Evolutionary conservation across 306 rosid genomes (phyloP).

Genomic region (Oemleria cerasiformis): DNA sequence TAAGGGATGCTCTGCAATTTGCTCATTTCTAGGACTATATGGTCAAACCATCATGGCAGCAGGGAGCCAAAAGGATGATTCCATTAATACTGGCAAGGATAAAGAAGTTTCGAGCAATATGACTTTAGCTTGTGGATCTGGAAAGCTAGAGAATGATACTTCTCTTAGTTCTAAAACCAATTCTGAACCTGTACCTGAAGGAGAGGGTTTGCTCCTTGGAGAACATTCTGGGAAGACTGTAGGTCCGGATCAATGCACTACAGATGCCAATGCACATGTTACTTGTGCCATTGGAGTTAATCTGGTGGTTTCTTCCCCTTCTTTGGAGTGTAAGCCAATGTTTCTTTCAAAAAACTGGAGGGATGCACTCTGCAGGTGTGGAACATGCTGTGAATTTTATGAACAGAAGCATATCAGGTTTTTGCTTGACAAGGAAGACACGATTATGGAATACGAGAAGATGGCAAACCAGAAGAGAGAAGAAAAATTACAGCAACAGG

Average conservation of each 20-base stretch:
- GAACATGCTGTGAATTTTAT: slow-evolving; percentile 51
- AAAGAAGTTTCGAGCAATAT: slow-evolving; percentile 53
- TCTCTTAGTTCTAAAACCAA: slow-evolving; percentile 30
- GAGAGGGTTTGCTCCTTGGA: slow-evolving; percentile 30
- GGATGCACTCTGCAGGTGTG: slow-evolving; percentile 77
- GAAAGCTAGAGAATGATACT: slow-evolving; percentile 31
- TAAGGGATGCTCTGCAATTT: slow-evolving; percentile 64
- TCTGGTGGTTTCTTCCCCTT: slow-evolving; percentile 39
- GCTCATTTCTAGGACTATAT: slow-evolving; percentile 67
- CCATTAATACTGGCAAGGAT: slow-evolving; percentile 43
- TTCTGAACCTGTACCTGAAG: slow-evolving; percentile 40
- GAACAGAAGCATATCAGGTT: slow-evolving; percentile 57
- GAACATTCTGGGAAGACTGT: slow-evolving; percentile 35
- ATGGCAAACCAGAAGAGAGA: slow-evolving; percentile 81
- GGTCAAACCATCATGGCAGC: slow-evolving; percentile 54
- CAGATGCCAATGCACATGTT: slow-evolving; percentile 27
- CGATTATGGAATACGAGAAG: slow-evolving; percentile 85
- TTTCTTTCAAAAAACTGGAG: slow-evolving; percentile 92
- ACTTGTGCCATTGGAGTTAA: slow-evolving; percentile 63
- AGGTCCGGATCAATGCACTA: slow-evolving; percentile 24
- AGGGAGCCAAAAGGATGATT: slow-evolving; percentile 43
- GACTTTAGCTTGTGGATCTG: slow-evolving; percentile 46
- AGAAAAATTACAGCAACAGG: slow-evolving; percentile 75
- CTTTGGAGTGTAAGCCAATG: slow-evolving; percentile 51
- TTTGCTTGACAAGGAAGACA: slow-evolving; percentile 80